phyloP scores from a whole-genome alignment of 306 rosid genomes.

The Begonia peltatifolia region DNA sequence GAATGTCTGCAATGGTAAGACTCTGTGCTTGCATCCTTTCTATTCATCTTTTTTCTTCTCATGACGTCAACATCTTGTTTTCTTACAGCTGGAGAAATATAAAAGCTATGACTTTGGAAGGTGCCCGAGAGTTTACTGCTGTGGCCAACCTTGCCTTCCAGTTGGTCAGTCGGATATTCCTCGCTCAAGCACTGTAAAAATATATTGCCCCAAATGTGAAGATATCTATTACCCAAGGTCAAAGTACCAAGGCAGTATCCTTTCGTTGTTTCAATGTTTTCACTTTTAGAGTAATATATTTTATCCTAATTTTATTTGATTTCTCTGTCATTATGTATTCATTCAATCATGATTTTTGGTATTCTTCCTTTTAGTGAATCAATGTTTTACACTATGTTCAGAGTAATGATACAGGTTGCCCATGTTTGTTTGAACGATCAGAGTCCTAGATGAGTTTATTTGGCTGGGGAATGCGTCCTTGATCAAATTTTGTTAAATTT shows the following conservation, averaged over 20 bases:
- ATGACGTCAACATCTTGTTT: not conserved
- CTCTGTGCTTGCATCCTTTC: not conserved
- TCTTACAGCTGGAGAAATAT: constrained; percentile 74
- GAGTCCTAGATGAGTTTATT: not conserved
- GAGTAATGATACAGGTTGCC: too few relatives aligned
- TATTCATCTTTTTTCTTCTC: not conserved
- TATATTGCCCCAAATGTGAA: constrained; percentile 95
- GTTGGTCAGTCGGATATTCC: constrained; percentile 97
- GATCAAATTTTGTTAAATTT: too few relatives aligned
- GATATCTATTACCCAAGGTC: constrained; percentile 96
- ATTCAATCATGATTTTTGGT: not conserved
- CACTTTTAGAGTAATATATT: not conserved
- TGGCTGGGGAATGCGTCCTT: too few relatives aligned
- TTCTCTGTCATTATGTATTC: not conserved
- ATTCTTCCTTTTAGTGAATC: too few relatives aligned
- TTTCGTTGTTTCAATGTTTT: constrained; percentile 13
- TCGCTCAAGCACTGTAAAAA: constrained; percentile 91
- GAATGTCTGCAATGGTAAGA: constrained; percentile 88
- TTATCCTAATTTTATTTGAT: not conserved
- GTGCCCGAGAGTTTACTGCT: constrained; percentile 96
- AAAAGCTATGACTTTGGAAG: constrained; percentile 93
- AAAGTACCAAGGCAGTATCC: constrained; percentile 99
- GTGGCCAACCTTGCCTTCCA: constrained; percentile 98
- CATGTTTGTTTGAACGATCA: too few relatives aligned
- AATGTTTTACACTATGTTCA: too few relatives aligned